Evolutionary conservation across 1,139 yeast species (phyloP), one percentile per base, ranked within the genome.

Genomic region (Yamadazyma pseudoaaseri): DNA sequence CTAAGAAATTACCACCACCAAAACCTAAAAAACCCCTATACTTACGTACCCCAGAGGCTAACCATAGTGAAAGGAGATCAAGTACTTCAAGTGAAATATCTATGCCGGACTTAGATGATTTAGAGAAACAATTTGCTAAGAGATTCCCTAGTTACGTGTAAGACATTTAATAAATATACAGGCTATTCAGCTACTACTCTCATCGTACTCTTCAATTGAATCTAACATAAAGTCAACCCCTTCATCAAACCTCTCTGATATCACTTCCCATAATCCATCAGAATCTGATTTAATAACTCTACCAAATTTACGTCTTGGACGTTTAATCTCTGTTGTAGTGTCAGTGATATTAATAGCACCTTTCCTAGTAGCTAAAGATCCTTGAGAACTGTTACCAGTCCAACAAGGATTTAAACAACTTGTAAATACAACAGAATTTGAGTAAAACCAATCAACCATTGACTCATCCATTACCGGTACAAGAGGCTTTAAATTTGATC

Each of bases 261-360:
- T 74, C 15, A 86, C 79, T 40, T 85, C 86, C 59, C 79, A 84
- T 41, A 89, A 57, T 2, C 94, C 92, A 48, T 83, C 92, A 13
- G 71, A 65, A 27, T 79, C 77, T 10, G 92, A 75, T 49, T 81
- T 79, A 35, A 89, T 61, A 3, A 92, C 96, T 38, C 96, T 73
- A 16, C 98, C 98, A 54, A 82, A 87, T 58, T 87, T 89, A 52
- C 87, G 78, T 52, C 97, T 76, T 25, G 96, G 96, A 51, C 82
- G 75, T 52, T 86, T 87, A 30, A 71, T 70, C 28, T 62, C 65
- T 6, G 58, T 57, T 32, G 60, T 44, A 3, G 44, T 30, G 6
- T 60, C 62, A 8, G 36, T 35, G 17, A 32, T 36, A 7, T 40
- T 36, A 5, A 34, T 36, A 4, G 41, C 31, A 3, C 62, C 59